These are phyloP conservation scores for Linnemannia hyalina DNA, from an alignment of 192 early-diverging fungal genomes.

Conservation along the genomic window DNA sequence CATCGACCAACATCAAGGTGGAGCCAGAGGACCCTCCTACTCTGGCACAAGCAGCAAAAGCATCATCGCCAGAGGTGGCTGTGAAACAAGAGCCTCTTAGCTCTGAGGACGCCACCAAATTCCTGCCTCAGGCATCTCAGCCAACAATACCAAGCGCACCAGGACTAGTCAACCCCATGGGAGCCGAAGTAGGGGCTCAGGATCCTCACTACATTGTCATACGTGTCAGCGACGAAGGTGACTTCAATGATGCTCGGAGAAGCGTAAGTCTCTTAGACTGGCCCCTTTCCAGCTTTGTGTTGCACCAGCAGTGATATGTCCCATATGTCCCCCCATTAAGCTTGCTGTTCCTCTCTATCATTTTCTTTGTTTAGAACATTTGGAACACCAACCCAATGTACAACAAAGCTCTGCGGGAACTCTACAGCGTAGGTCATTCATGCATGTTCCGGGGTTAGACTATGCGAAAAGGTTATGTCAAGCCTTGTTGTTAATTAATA, in stretches of 20 bases:
- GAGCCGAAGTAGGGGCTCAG: not conserved
- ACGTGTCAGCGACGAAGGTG: not conserved
- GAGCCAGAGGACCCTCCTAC: not conserved
- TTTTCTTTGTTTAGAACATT: not conserved
- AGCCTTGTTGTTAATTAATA: not conserved
- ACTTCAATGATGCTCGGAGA: constrained; percentile 18
- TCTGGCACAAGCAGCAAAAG: not conserved
- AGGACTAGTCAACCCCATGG: not conserved
- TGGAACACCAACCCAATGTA: constrained; percentile 39
- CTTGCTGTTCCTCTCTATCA: not conserved
- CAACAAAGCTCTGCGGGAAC: constrained; percentile 2
- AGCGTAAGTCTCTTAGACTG: not conserved
- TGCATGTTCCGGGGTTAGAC: too few species aligned
- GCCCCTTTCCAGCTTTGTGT: not conserved
- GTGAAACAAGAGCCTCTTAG: not conserved
- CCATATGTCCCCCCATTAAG: not conserved
- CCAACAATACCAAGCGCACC: not conserved
- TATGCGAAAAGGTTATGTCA: too few species aligned
- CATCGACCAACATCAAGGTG: not conserved
- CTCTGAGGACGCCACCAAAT: not conserved
- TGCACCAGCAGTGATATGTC: not conserved
- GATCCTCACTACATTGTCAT: constrained; percentile 23
- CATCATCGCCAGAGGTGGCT: not conserved
- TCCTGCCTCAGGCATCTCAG: not conserved
- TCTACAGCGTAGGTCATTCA: constrained; percentile 6